These are phyloP conservation scores for Tricholoma terreum DNA, from an alignment of 768 basidiomycete genomes.

Conservation along the genomic window DNA sequence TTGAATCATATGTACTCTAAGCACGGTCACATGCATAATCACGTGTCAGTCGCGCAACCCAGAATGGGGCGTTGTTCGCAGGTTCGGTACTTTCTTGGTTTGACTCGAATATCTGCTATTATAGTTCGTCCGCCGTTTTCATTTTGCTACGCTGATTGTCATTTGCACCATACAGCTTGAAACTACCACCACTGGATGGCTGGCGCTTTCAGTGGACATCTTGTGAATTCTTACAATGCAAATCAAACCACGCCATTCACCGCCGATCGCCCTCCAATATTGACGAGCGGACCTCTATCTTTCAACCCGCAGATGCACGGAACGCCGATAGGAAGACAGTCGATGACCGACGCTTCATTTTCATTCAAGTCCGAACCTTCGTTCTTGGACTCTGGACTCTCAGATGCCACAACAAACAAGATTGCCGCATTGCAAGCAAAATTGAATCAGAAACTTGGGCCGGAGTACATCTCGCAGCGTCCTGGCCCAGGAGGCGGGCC, in stretches of 20 bases:
- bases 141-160: too few relatives aligned
- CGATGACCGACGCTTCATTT: slow-evolving; percentile 24
- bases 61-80: too few relatives aligned
- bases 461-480: slow-evolving; percentile 88
- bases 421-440: slow-evolving; percentile 76
- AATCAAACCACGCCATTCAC: slow-evolving; percentile 19
- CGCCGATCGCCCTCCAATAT: slow-evolving; percentile 29
- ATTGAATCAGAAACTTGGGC: slow-evolving; percentile 85
- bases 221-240: slow-evolving; percentile 46
- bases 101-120: too few relatives aligned
- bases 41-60: too few relatives aligned
- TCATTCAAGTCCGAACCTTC: slow-evolving; percentile 31
- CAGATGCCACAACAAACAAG: slow-evolving; percentile 61
- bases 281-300: slow-evolving; percentile 55
- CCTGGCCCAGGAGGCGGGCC: slow-evolving; percentile 84
- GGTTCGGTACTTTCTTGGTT: too few relatives aligned
- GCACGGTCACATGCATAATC: too few relatives aligned
- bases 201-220: slow-evolving; percentile 56
- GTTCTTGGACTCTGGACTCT: slow-evolving; percentile 36
- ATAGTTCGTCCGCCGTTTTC: too few relatives aligned
- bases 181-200: slow-evolving; percentile 40
- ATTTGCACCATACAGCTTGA: neutral
- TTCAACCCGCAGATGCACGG: slow-evolving; percentile 64
- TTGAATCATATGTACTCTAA: too few relatives aligned
- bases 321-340: slow-evolving; percentile 22